Evolutionary conservation across 768 basidiomycete genomes (phyloP).

Genomic region (Rhodosporidiobolus odoratus): DNA sequence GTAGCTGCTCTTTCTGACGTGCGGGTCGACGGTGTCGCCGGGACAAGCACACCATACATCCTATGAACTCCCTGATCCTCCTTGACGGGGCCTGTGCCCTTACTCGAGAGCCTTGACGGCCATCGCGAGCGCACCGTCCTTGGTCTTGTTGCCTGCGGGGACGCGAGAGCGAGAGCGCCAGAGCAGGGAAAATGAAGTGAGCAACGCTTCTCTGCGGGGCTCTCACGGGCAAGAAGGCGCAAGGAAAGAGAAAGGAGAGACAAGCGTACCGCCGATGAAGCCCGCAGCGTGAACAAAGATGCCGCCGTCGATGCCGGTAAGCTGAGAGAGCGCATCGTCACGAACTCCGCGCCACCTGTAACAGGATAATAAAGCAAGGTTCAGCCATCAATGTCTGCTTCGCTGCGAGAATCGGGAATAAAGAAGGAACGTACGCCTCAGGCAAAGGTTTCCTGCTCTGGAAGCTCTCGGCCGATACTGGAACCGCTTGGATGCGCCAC

Average conservation of each 20-base stretch:
- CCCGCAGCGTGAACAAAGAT: conserved; percentile 94
- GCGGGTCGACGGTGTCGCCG: no score
- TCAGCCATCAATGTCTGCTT: neutral
- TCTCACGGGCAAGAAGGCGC: conserved; percentile 2
- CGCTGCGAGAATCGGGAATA: neutral
- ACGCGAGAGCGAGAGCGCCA: neutral
- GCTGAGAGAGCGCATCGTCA: conserved; percentile 69
- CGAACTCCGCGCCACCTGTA: conserved; percentile 82
- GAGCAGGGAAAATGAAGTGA: no score
- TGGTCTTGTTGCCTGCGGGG: conserved; percentile 74
- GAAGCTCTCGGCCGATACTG: conserved; percentile 74
- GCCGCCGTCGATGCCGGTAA: conserved; percentile 70
- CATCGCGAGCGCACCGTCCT: conserved; percentile 75
- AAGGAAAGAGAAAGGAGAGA: conserved; percentile 5
- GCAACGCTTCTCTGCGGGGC: no score
- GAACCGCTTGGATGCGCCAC: conserved; percentile 93
- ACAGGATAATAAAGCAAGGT: no score
- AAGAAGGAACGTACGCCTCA: conserved; percentile 52
- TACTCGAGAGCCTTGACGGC: conserved; percentile 62
- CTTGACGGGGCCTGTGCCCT: no score
- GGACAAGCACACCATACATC: neutral
- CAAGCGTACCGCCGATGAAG: conserved; percentile 78
- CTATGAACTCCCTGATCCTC: neutral
- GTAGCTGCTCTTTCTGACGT: no score
- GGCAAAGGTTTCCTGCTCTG: conserved; percentile 86